phyloP scores from a whole-genome alignment of 345 rosid species.

The Syzygium aqueum region DNA sequence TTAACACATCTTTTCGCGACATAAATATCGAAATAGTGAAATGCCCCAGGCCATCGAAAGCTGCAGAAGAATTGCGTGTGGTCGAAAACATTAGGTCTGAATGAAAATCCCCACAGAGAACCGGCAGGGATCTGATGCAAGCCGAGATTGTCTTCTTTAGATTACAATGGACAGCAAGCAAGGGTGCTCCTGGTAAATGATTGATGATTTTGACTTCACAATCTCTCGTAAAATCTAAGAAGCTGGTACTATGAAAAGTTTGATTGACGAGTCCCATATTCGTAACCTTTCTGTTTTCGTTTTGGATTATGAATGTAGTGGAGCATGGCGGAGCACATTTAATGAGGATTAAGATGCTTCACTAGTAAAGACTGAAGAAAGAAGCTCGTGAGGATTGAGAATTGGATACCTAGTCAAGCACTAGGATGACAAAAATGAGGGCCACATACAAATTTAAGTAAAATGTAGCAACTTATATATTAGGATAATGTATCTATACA shows the following conservation, averaged over 20 bases:
- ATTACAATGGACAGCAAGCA: not conserved
- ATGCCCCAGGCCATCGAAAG: not conserved
- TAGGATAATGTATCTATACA: not conserved
- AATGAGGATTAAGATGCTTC: not conserved
- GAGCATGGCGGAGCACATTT: no score
- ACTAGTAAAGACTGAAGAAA: not conserved
- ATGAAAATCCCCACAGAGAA: not conserved
- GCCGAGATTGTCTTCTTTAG: not conserved
- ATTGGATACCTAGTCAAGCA: not conserved
- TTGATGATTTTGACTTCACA: not conserved
- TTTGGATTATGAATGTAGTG: no score
- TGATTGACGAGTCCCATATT: no score
- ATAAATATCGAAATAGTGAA: not conserved
- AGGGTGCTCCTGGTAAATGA: not conserved
- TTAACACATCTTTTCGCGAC: not conserved
- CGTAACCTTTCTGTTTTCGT: no score
- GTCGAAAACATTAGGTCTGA: not conserved
- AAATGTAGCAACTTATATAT: not conserved
- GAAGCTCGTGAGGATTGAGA: not conserved
- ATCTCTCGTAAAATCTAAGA: no score
- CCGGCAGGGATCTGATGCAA: not conserved
- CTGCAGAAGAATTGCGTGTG: not conserved
- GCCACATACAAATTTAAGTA: no score
- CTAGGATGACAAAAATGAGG: no score
- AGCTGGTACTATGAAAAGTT: not conserved